Evolutionary conservation across 768 basidiomycete genomes (phyloP).

Genomic region (Boletus vinaceobasis): DNA sequence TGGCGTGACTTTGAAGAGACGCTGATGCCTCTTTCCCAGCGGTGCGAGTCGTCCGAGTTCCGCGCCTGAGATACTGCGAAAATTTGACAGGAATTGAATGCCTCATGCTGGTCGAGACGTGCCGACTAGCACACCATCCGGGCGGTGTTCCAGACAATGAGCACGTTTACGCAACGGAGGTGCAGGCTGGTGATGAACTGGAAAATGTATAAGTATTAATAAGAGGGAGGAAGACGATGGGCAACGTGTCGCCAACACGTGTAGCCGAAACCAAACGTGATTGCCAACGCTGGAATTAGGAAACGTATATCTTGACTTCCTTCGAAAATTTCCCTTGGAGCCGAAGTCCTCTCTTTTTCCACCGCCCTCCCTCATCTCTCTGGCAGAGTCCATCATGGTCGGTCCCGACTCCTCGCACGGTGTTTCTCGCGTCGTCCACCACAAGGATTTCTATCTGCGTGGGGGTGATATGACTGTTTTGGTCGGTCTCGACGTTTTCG

Average conservation of each 20-base stretch:
- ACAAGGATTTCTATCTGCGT: constrained; percentile 51
- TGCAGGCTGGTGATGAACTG: constrained; percentile 9
- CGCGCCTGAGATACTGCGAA: background rate
- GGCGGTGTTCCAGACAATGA: constrained; percentile 11
- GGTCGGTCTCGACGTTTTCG: constrained; percentile 34
- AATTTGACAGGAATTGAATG: background rate
- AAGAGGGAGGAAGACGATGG: constrained; percentile 20
- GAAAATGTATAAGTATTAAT: constrained; percentile 6
- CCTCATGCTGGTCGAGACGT: constrained; percentile 6
- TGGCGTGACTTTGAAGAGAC: background rate
- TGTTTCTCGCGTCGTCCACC: constrained; percentile 31
- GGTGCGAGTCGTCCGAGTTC: background rate
- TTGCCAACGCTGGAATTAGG: constrained; percentile 26
- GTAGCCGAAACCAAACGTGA: constrained; percentile 23
- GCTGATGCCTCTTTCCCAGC: background rate
- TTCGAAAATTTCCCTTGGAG: constrained; percentile 35
- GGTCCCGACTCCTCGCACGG: constrained; percentile 24
- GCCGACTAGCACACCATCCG: constrained; percentile 1
- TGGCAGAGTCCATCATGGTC: constrained; percentile 24
- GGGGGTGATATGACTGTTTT: constrained; percentile 58
- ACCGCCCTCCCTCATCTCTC: constrained; percentile 29
- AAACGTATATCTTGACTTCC: constrained; percentile 36
- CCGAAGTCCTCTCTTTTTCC: constrained; percentile 25
- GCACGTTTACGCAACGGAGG: constrained; percentile 29
- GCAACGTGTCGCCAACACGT: constrained; percentile 37